Evolutionary conservation across 2,329 filamentous ascomycete genomes (phyloP).

Genomic region (Monosporascus sp.): DNA sequence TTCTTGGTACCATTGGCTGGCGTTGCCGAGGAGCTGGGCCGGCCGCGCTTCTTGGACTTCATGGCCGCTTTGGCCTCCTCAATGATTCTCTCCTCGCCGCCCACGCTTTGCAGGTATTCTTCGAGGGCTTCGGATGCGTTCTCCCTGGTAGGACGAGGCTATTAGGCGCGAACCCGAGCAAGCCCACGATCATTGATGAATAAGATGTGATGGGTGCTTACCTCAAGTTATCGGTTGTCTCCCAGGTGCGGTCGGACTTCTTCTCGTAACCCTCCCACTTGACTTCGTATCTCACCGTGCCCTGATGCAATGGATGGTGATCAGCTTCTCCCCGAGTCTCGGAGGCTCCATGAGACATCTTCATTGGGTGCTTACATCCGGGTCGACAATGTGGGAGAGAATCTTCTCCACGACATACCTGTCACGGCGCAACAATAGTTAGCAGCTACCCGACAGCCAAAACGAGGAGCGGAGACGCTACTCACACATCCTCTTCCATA

Average conservation of each 20-base stretch:
- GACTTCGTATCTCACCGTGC: conserved; percentile 58
- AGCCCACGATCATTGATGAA: neutral
- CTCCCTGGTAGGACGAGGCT: conserved; percentile 33
- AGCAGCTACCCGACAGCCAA: conserved; percentile 3
- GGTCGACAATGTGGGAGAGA: conserved; percentile 56
- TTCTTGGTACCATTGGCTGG: conserved; percentile 39
- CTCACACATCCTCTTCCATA: conserved; percentile 23
- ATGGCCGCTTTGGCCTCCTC: conserved; percentile 44
- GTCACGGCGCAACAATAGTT: neutral
- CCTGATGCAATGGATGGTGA: conserved; percentile 27
- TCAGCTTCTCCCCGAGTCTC: conserved; percentile 3
- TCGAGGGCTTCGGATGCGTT: conserved; percentile 56
- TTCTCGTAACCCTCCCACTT: conserved; percentile 78
- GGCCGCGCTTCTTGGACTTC: conserved; percentile 53
- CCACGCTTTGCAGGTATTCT: conserved; percentile 58
- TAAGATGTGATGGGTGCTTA: conserved; percentile 27
- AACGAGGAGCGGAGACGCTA: neutral
- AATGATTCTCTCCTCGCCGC: conserved; percentile 55
- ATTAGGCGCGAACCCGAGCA: conserved; percentile 3
- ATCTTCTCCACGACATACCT: conserved; percentile 76
- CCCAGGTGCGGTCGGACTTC: conserved; percentile 69
- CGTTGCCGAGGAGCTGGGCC: conserved; percentile 36
- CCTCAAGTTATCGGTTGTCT: conserved; percentile 66
- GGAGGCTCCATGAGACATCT: neutral
- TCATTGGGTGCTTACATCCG: conserved; percentile 37